Evolutionary conservation across 306 rosid genomes (phyloP).

Genomic region (Sindora glabra): DNA sequence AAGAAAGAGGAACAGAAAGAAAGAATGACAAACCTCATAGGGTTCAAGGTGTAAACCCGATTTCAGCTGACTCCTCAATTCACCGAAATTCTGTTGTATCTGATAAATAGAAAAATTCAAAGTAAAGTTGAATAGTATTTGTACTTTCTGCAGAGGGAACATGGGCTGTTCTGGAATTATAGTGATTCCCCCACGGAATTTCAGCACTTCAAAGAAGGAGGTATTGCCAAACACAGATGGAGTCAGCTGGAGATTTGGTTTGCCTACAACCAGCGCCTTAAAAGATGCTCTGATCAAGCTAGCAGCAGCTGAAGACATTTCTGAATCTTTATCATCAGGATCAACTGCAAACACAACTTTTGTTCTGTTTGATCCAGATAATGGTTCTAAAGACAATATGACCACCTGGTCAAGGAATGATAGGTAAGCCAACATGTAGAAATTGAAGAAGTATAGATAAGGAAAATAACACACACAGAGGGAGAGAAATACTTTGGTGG

Average conservation of each 20-base stretch:
- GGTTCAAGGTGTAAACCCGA: constrained; percentile 59
- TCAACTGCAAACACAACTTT: constrained; percentile 62
- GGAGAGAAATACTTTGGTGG: constrained; percentile 48
- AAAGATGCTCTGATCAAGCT: constrained; percentile 51
- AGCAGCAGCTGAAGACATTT: constrained; percentile 34
- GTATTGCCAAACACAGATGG: constrained; percentile 59
- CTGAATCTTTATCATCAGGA: constrained; percentile 34
- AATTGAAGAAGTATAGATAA: neutral
- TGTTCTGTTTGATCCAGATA: constrained; percentile 42
- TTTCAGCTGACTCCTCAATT: constrained; percentile 60
- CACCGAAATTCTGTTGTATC: constrained; percentile 50
- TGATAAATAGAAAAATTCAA: constrained; percentile 70
- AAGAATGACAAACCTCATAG: constrained; percentile 53
- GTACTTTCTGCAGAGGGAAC: constrained; percentile 69
- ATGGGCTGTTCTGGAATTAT: constrained; percentile 58
- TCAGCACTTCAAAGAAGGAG: constrained; percentile 59
- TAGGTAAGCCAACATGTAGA: constrained; percentile 1
- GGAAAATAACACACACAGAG: constrained; percentile 7
- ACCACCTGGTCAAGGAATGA: constrained; percentile 45
- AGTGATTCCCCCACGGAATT: constrained; percentile 77
- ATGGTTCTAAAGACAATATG: constrained; percentile 48
- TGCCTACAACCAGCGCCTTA: constrained; percentile 33
- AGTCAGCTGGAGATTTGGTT: constrained; percentile 38
- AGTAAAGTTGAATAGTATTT: constrained; percentile 57
- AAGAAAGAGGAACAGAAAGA: constrained; percentile 3